Evolutionary conservation across 1,284 basidiomycete genomes (phyloP).

Genomic region (Boletus austroedulis): DNA sequence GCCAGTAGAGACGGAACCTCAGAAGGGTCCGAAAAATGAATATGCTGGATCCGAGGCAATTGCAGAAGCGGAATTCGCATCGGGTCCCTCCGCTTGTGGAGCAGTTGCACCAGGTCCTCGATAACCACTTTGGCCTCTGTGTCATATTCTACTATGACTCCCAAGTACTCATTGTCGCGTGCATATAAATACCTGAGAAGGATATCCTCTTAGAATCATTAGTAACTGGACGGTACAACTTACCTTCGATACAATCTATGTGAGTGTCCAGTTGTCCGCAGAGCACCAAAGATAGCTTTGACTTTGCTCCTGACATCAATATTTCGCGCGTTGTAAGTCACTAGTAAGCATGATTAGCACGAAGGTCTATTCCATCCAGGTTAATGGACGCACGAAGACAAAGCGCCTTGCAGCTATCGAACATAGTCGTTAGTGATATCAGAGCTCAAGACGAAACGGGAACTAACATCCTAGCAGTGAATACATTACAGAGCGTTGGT

Average conservation of each 20-base stretch:
- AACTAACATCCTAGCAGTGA: conserved; percentile 31
- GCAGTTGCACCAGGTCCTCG: conserved; percentile 25
- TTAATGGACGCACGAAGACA: conserved; percentile 25
- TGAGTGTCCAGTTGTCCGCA: conserved; percentile 5
- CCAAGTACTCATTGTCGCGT: conserved; percentile 10
- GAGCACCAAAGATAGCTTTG: conserved; percentile 8
- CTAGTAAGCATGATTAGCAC: conserved; percentile 4
- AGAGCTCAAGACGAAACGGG: not conserved
- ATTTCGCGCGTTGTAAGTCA: conserved; percentile 20
- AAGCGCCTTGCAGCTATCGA: conserved; percentile 23
- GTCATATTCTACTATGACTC: conserved; percentile 18
- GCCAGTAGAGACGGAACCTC: conserved; percentile 25
- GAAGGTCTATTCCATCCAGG: not conserved
- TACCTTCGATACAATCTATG: conserved; percentile 20
- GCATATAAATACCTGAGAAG: not conserved
- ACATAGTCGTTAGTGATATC: not conserved
- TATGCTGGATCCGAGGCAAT: conserved; percentile 16
- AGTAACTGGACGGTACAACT: not conserved
- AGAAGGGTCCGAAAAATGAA: conserved; percentile 14
- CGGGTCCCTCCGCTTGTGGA: conserved; percentile 14
- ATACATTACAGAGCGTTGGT: conserved; percentile 18
- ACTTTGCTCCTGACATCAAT: conserved; percentile 6
- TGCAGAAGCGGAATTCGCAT: not conserved
- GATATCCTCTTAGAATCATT: not conserved
- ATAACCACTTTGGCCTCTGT: conserved; percentile 15